phyloP scores from a whole-genome alignment of 768 basidiomycete genomes.

The Rhodosporidiobolus odoratus region DNA sequence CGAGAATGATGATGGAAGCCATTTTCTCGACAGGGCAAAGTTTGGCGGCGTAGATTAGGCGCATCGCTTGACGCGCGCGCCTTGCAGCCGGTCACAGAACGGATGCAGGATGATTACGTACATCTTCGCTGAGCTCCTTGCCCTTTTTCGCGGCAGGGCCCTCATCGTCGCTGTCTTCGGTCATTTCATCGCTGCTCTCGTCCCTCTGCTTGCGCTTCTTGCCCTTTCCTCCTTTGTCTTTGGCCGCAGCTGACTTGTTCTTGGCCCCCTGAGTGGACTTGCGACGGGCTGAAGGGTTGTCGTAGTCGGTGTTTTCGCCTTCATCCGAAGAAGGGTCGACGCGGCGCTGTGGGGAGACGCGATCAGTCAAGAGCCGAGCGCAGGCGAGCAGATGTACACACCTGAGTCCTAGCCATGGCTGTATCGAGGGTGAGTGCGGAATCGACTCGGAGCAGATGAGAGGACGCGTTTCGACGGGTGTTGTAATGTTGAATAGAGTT shows the following conservation, averaged over 20 bases:
- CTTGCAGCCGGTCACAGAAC: too few species aligned
- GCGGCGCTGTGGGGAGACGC: not conserved
- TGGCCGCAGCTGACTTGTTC: too few species aligned
- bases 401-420: not conserved
- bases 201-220: constrained; percentile 7
- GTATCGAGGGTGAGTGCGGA: too few species aligned
- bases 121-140: constrained; percentile 24
- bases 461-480: too few species aligned
- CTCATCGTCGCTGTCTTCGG: not conserved
- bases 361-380: not conserved
- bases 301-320: constrained; percentile 17
- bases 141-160: not conserved
- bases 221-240: not conserved
- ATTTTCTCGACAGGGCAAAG: not conserved
- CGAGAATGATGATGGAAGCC: too few species aligned
- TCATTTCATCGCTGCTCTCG: not conserved
- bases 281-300: not conserved
- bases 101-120: constrained; percentile 2
- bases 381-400: not conserved
- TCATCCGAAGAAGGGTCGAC: not conserved
- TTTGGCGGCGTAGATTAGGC: not conserved
- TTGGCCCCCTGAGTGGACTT: not conserved
- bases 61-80: not conserved
- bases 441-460: too few species aligned
- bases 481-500: too few species aligned